Conservation (phyloP, 306 rosid genomes). For the Glycyrrhiza uralensis region DNA sequence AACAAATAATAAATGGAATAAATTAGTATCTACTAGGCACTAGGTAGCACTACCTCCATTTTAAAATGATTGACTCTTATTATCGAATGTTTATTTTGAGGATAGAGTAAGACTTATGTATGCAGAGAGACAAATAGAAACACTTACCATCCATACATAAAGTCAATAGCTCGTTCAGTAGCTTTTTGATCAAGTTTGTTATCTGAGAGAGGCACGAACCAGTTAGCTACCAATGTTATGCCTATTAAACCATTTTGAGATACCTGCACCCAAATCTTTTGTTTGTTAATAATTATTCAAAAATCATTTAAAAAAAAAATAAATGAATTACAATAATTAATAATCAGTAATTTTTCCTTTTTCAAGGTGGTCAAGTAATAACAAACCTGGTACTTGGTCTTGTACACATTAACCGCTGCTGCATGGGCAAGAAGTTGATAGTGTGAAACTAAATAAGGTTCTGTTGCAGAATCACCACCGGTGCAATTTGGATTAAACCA, state of each 20-base stretch:
- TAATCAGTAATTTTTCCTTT: not conserved
- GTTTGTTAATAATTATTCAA: not conserved
- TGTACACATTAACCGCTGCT: constrained; percentile 35
- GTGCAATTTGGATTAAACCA: constrained; percentile 42
- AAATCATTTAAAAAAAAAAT: too few relatives aligned
- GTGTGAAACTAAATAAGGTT: constrained; percentile 49
- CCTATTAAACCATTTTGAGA: constrained; percentile 58
- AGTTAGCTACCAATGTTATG: constrained; percentile 32
- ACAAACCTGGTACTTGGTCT: constrained; percentile 44
- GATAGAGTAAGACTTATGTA: too few relatives aligned
- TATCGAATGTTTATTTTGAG: too few relatives aligned
- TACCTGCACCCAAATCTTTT: not conserved
- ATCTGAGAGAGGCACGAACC: constrained; percentile 43
- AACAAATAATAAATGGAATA: not conserved
- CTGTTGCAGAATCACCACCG: constrained; percentile 39
- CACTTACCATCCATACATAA: constrained; percentile 42
- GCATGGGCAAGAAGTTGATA: constrained; percentile 54
- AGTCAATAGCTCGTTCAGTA: constrained; percentile 40
- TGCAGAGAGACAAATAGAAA: not conserved
- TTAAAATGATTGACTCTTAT: too few relatives aligned
- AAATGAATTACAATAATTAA: not conserved
- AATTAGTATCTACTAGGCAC: too few relatives aligned
- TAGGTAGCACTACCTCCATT: too few relatives aligned
- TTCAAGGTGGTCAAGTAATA: not conserved
- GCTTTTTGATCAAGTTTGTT: constrained; percentile 28